Base-by-base conservation (phyloP, 768 basidiomycete genomes). In the Trametes sanguinea region DNA sequence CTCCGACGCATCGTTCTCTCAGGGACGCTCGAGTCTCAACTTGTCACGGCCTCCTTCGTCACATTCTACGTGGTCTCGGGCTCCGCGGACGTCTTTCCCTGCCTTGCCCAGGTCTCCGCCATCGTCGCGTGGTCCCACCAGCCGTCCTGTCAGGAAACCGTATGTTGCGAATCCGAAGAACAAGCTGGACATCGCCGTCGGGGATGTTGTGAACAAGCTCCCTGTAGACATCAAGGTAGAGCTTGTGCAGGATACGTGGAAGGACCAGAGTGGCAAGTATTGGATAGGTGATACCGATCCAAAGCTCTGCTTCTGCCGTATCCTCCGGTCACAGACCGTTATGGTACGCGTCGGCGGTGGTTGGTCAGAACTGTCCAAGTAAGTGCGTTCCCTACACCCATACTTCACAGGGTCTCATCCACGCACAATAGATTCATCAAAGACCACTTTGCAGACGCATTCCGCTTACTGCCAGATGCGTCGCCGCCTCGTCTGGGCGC, bases 301-400 rank as follows among this genome's bases (percentile, higher is more conserved):
- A 6, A 94, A 87, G 73, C 78, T 96, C 35, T 95, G 93, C 73
- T 96, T 94, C 73, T 94, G 94, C 73, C 84, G 95, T 30, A 96
- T 96, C 48, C 76, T 96, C 30, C 86, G 94, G 10, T 94, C 90
- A 1, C 90, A 94, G 68, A 94, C 91, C 0, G 94, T 96, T 64
- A 97, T 97, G 95, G 95, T 98, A 46, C 85, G 95, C 61, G 93
- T 97, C 13, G 95, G 95, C 30, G 95, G 95, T 39, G 95, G 95
- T 16, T 98, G 95, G 95, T 78, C 85, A 57, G 94, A 96, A 73
- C 76, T 98, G 54, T 93, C 92, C 17, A 94, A 87, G 94, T 95
- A 72, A 48, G 88, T 79, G 16, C 5, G 14, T 14, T 6, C 48
- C 27, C 29, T 37, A 11, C 35, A 2, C 29, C 10, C 40, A 4